A percentile compares a stretch with the other conserved stretches of the same genome.
phyloP scores from a whole-genome alignment of 2,329 filamentous ascomycete genomes.

The Cercospora sp. region DNA sequence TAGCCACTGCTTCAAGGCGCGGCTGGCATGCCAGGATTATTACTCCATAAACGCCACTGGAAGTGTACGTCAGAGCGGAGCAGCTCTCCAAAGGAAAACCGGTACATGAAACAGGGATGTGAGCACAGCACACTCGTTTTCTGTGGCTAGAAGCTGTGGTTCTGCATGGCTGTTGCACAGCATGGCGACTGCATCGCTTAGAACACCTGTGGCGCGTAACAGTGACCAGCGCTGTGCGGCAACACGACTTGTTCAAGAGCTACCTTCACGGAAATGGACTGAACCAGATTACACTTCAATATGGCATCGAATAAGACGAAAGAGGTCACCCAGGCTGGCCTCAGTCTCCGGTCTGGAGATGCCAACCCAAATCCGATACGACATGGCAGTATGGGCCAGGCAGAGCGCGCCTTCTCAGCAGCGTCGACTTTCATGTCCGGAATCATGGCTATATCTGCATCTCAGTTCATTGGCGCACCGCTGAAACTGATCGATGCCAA shows the following conservation, averaged over 20 bases:
- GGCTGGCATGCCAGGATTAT: constrained; percentile 10
- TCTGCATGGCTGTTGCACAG: constrained; percentile 11
- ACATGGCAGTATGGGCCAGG: constrained; percentile 51
- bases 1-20: background rate
- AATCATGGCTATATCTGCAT: constrained; percentile 57
- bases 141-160: constrained; percentile 16
- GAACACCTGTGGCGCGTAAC: background rate
- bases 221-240: background rate
- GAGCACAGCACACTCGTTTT: background rate
- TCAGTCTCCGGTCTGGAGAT: constrained; percentile 46
- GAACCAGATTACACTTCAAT: background rate
- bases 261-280: background rate
- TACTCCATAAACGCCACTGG: constrained; percentile 8
- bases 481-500: constrained; percentile 74
- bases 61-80: constrained; percentile 16
- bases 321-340: constrained; percentile 39
- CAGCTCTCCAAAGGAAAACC: constrained; percentile 5
- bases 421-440: constrained; percentile 54
- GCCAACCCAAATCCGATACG: constrained; percentile 41
- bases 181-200: constrained; percentile 11
- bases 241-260: background rate
- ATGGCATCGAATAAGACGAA: constrained; percentile 18
- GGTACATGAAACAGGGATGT: constrained; percentile 17
- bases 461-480: constrained; percentile 74
- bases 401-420: constrained; percentile 52